phyloP scores from a whole-genome alignment of 169 alveolate genomes.

The Cardiosporidium cionae region DNA sequence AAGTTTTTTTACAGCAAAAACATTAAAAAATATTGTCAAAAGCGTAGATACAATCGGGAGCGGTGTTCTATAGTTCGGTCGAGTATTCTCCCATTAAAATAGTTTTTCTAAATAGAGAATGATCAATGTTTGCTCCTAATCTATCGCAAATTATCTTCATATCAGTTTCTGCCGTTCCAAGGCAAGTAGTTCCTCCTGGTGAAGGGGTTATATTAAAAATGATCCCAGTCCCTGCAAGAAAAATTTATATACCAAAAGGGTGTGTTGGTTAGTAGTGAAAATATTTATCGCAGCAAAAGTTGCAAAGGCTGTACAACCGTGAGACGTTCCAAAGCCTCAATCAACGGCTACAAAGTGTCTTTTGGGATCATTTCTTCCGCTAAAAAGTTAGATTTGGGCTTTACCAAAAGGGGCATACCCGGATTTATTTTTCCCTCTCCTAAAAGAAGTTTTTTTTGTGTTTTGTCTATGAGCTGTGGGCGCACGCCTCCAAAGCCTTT shows the following conservation, averaged over 20 bases:
- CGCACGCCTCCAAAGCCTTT: constrained; percentile 72
- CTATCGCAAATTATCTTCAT: constrained; percentile 58
- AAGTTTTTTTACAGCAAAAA: no score
- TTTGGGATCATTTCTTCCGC: no score
- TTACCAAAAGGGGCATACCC: no score
- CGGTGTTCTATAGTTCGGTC: no score
- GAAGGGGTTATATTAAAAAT: constrained; percentile 72
- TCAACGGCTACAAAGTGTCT: no score
- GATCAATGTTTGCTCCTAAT: constrained; percentile 55
- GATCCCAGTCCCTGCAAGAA: constrained; percentile 48
- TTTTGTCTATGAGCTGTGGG: constrained; percentile 69
- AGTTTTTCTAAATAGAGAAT: constrained; percentile 32
- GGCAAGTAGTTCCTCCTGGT: constrained; percentile 77
- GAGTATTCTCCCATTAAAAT: constrained; percentile 62
- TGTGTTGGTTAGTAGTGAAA: neutral
- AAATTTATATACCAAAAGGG: no score
- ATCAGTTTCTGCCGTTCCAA: constrained; percentile 65
- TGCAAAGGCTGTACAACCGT: neutral
- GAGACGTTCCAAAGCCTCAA: neutral
- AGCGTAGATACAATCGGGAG: no score
- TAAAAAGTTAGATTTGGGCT: no score
- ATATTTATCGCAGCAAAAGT: neutral
- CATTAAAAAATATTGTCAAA: no score
- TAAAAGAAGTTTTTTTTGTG: constrained; percentile 51
- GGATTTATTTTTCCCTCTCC: constrained; percentile 66